Percentiles rank a stretch among this genome's conserved stretches.
Evolutionary conservation across 2,329 filamentous ascomycete species (phyloP).

Genomic region (Exophiala sideris): DNA sequence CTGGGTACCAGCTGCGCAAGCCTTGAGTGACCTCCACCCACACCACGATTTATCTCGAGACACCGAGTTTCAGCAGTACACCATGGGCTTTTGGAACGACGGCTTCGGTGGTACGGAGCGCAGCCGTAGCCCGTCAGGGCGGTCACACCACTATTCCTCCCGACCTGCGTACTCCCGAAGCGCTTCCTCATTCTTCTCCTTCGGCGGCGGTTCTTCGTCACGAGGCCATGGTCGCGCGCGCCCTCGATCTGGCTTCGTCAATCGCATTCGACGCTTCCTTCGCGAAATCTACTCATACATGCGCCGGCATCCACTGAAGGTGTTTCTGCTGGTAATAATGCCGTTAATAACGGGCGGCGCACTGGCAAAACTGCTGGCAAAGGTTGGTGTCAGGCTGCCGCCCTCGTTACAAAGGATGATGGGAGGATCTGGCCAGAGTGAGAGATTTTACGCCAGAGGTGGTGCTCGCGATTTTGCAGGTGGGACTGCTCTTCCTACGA

Average conservation of each 20-base stretch:
- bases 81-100: conserved; percentile 30
- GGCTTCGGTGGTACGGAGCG: conserved; percentile 21
- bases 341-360: conserved; percentile 82
- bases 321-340: conserved; percentile 82
- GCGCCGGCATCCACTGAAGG: conserved; percentile 78
- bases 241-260: conserved; percentile 74
- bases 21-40: too few relatives aligned
- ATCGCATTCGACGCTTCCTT: conserved; percentile 73
- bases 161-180: conserved; percentile 34
- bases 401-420: conserved; percentile 48
- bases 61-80: background rate
- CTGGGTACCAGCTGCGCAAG: too few relatives aligned
- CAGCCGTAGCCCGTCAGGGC: conserved; percentile 14
- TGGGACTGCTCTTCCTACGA: conserved; percentile 26
- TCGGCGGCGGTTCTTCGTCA: conserved; percentile 27
- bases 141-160: conserved; percentile 32
- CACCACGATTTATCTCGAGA: too few relatives aligned
- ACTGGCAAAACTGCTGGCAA: conserved; percentile 70
- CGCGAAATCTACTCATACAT: conserved; percentile 79
- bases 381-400: conserved; percentile 77
- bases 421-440: conserved; percentile 36
- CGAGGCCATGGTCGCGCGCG: conserved; percentile 64
- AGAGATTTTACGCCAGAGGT: conserved; percentile 31
- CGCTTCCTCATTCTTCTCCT: conserved; percentile 35
- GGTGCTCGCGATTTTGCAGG: conserved; percentile 32